Percentiles rank a stretch among this genome's conserved stretches.
phyloP scores from a whole-genome alignment of 768 basidiomycete genomes.

The Psilocybe cubensis region DNA sequence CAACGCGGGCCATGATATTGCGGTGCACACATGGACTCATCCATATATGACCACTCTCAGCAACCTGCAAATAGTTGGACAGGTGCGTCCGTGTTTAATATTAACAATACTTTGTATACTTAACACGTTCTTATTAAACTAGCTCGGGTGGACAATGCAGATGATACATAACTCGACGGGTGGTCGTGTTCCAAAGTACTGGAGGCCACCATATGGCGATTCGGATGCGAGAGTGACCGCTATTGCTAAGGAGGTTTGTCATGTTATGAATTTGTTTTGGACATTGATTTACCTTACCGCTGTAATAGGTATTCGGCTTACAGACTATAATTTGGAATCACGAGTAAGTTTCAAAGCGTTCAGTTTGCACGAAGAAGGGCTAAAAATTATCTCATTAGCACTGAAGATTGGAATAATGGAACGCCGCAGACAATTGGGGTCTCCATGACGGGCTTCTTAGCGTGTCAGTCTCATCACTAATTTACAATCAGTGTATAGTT shows the following conservation, averaged over 20 bases:
- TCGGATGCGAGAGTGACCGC: constrained; percentile 82
- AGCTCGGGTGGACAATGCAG: constrained; percentile 82
- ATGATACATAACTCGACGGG: constrained; percentile 81
- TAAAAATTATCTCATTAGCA: constrained; percentile 44
- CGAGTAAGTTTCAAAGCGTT: constrained; percentile 58
- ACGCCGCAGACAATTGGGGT: constrained; percentile 49
- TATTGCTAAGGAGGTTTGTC: constrained; percentile 75
- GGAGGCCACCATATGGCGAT: constrained; percentile 91
- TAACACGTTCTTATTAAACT: constrained; percentile 1
- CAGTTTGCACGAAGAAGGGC: not conserved
- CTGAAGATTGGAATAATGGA: constrained; percentile 79
- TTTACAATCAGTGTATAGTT: too few species aligned
- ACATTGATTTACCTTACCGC: not conserved
- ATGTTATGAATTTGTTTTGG: not conserved
- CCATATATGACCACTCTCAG: constrained; percentile 81
- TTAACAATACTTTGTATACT: not conserved
- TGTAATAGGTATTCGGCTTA: constrained; percentile 68
- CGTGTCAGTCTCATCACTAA: constrained; percentile 33
- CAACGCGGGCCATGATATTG: constrained; percentile 47
- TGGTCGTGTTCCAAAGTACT: constrained; percentile 71
- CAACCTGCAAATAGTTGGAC: constrained; percentile 69
- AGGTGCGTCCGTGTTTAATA: constrained; percentile 46
- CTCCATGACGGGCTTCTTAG: constrained; percentile 59
- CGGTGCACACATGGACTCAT: constrained; percentile 71
- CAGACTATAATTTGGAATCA: constrained; percentile 90